Conservation (phyloP, 2,329 filamentous ascomycete genomes). For the Pseudogymnoascus sp. region DNA sequence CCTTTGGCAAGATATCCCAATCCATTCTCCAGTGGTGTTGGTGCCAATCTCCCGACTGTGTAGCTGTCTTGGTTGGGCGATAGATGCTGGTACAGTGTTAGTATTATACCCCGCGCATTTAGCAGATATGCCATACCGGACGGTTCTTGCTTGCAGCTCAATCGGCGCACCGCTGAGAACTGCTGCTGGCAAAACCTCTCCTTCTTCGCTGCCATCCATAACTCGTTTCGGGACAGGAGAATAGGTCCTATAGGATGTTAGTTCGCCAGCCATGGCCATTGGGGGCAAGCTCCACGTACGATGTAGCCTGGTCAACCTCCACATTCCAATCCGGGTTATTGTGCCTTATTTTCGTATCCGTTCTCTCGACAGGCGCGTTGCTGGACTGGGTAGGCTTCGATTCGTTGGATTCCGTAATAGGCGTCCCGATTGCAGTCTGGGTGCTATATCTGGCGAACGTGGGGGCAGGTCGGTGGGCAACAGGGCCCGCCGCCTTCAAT, state of each 20-base stretch:
- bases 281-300: constrained; percentile 48
- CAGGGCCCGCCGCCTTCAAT: constrained; percentile 39
- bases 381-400: constrained; percentile 32
- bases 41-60: constrained; percentile 87
- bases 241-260: constrained; percentile 58
- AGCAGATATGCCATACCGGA: constrained; percentile 60
- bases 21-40: constrained; percentile 91
- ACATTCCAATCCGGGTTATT: constrained; percentile 75
- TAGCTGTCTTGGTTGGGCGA: constrained; percentile 85
- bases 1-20: constrained; percentile 89
- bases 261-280: background rate
- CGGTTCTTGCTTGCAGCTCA: constrained; percentile 87
- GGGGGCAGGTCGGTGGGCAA: constrained; percentile 31
- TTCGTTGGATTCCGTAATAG: constrained; percentile 33
- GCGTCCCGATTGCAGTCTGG: constrained; percentile 34
- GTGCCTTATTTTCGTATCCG: constrained; percentile 16
- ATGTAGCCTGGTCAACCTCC: constrained; percentile 79
- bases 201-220: constrained; percentile 83
- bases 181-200: constrained; percentile 67
- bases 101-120: background rate
- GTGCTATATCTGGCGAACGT: constrained; percentile 45
- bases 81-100: constrained; percentile 61
- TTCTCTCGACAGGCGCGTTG: constrained; percentile 14
- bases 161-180: constrained; percentile 86
- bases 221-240: constrained; percentile 84